Evolutionary conservation across 257 asterid species (phyloP), one percentile per base, ranked within the genome.

Genomic region (Solanum piurae): DNA sequence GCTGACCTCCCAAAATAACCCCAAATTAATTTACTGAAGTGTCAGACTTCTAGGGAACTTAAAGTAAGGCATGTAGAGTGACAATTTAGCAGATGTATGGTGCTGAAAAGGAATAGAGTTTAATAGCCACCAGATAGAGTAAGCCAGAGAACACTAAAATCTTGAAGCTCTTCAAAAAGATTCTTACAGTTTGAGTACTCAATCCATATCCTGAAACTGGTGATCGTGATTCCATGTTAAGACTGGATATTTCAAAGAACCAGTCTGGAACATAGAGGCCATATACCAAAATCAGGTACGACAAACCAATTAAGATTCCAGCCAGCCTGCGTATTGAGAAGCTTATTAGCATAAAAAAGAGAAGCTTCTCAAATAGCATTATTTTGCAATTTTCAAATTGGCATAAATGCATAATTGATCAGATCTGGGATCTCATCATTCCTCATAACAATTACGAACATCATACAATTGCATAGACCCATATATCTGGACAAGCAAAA

Each of bases 201-300:
- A 91, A 88, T 89, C 91, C 93, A 88, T 87, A 86, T 85, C 87
- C 90, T 86, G 91, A 89, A 13, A 83, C 84, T 37, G 89, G 86
- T 18, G 90, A 88, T 87, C 83, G 86, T 21, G 90, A 87, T 87
- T 87, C 88, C 62, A 38, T 71, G 91, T 88, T 85, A 91, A 88
- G 88, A 84, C 90, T 90, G 73, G 90, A 88, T 90, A 88, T 90
- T 33, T 93, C 93, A 89, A 94, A 95, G 89, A 89, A 87, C 99
- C 99, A 96, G 91, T 92, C 91, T 82, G 98, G 96, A 89, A 94
- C 93, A 89, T 94, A 95, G 42, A 96, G 94, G 86, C 91, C 93
- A 91, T 96, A 94, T 84, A 95, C 91, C 91, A 96, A 86, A 88
- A 87, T 90, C 92, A 94, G 88, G 92, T 94, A 96, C 16, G 89